phyloP scores from a whole-genome alignment of 768 basidiomycete genomes.

The Paxillus involutus region DNA sequence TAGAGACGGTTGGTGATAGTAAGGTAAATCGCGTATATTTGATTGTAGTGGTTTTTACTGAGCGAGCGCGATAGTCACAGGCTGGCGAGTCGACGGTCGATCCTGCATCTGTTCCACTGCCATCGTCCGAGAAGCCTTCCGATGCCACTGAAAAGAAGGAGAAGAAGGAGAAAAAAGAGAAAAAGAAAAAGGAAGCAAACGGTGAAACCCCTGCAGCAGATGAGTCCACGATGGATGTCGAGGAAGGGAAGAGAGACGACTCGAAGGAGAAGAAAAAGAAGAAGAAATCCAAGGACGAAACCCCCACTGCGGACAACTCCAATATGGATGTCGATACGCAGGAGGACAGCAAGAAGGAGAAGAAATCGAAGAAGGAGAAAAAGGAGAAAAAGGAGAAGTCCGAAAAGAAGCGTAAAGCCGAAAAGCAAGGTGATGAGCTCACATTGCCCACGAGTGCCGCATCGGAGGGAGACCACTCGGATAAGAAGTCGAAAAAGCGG shows the following conservation, averaged over 20 bases:
- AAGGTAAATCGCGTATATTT: conserved; percentile 10
- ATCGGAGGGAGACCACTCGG: conserved; percentile 6
- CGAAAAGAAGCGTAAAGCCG: conserved; percentile 10
- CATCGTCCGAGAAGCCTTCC: not conserved
- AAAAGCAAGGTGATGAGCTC: conserved; percentile 20
- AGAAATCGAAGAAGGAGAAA: conserved; percentile 6
- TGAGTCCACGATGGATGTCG: not conserved
- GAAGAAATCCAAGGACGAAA: conserved; percentile 16
- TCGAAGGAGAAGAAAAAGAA: conserved; percentile 17
- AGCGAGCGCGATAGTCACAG: conserved; percentile 6
- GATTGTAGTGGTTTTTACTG: conserved; percentile 5
- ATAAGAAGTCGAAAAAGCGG: conserved; percentile 34
- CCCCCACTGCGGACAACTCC: not conserved
- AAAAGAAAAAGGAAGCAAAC: conserved; percentile 1
- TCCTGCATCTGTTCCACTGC: not conserved
- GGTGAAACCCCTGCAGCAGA: not conserved
- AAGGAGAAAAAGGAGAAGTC: conserved; percentile 1
- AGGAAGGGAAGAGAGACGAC: conserved; percentile 2
- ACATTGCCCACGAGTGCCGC: not conserved
- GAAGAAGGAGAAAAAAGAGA: not conserved
- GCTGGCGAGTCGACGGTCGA: not conserved
- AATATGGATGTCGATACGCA: not conserved
- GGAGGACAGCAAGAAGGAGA: conserved; percentile 3
- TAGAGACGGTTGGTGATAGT: not conserved
- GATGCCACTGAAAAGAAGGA: conserved; percentile 9